Evolutionary conservation across 2,329 filamentous ascomycete genomes (phyloP).

Genomic region (Aspergillus transmontanensis): DNA sequence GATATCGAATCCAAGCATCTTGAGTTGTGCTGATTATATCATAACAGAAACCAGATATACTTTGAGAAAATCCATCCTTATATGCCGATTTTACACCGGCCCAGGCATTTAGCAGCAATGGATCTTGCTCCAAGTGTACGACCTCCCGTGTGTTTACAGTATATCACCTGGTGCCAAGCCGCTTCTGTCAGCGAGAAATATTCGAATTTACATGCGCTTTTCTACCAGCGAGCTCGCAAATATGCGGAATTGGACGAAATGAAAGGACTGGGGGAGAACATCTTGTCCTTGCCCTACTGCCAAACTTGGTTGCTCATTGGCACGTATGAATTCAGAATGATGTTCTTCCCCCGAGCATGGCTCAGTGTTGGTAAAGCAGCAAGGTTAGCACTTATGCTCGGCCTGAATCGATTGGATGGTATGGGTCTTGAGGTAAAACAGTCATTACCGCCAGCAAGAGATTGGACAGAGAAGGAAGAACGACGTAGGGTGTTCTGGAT

Average conservation of each 20-base stretch:
- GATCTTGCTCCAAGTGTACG: conserved; percentile 83
- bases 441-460: conserved; percentile 78
- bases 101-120: conserved; percentile 84
- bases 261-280: conserved; percentile 86
- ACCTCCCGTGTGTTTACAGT: conserved; percentile 84
- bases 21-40: conserved; percentile 18
- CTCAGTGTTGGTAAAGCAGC: conserved; percentile 81
- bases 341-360: conserved; percentile 97
- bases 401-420: conserved; percentile 84
- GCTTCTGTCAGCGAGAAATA: conserved; percentile 84
- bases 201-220: conserved; percentile 75
- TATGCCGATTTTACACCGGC: conserved; percentile 84
- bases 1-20: no score
- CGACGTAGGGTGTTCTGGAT: conserved; percentile 92
- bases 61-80: conserved; percentile 90
- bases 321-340: conserved; percentile 92
- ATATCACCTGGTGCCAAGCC: conserved; percentile 96
- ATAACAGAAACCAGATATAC: conserved; percentile 72
- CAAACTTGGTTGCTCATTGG: conserved; percentile 81
- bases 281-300: conserved; percentile 82
- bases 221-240: conserved; percentile 86
- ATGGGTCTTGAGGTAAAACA: conserved; percentile 86
- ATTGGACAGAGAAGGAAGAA: conserved; percentile 94
- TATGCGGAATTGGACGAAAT: conserved; percentile 89
- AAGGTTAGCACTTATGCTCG: conserved; percentile 89